phyloP scores from a whole-genome alignment of 352 stramenopile genomes.

The Globisporangium camurandrum region DNA sequence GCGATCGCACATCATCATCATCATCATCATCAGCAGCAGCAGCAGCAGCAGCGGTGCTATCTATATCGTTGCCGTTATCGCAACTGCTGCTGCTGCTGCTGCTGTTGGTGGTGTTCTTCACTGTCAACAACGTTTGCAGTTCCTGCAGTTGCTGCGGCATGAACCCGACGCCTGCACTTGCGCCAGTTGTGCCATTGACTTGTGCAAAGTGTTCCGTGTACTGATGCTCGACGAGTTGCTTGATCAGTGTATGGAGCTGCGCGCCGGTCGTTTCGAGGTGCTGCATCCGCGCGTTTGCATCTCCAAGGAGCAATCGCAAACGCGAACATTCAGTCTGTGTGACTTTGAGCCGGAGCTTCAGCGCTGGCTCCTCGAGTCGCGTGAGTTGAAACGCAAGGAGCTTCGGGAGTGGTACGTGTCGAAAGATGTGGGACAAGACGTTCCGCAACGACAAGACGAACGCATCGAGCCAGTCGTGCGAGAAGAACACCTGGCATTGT shows the following conservation, averaged over 20 bases:
- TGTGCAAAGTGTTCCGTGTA: constrained; percentile 56
- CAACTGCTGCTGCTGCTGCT: neutral
- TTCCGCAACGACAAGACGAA: constrained; percentile 75
- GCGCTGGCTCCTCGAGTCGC: constrained; percentile 54
- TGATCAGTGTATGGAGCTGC: constrained; percentile 50
- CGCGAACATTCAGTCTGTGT: constrained; percentile 68
- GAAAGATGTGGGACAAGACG: constrained; percentile 72
- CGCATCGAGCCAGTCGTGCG: constrained; percentile 57
- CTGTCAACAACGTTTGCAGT: constrained; percentile 42
- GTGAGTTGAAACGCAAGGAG: constrained; percentile 69
- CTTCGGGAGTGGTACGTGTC: constrained; percentile 63
- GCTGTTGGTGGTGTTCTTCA: no score
- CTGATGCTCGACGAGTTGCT: constrained; percentile 58
- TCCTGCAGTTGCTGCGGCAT: constrained; percentile 39
- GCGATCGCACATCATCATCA: neutral
- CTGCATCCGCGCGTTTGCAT: constrained; percentile 47
- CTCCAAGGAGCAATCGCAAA: constrained; percentile 40
- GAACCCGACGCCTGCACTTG: constrained; percentile 20
- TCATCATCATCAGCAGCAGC: neutral
- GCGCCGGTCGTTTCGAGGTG: constrained; percentile 52
- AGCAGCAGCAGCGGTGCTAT: neutral
- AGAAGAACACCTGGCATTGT: constrained; percentile 57
- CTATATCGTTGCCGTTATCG: neutral
- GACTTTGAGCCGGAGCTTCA: constrained; percentile 60
- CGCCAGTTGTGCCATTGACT: constrained; percentile 7